Conservation (phyloP, 2,329 filamentous ascomycete species). For the Ceratocystis smalleyi region DNA sequence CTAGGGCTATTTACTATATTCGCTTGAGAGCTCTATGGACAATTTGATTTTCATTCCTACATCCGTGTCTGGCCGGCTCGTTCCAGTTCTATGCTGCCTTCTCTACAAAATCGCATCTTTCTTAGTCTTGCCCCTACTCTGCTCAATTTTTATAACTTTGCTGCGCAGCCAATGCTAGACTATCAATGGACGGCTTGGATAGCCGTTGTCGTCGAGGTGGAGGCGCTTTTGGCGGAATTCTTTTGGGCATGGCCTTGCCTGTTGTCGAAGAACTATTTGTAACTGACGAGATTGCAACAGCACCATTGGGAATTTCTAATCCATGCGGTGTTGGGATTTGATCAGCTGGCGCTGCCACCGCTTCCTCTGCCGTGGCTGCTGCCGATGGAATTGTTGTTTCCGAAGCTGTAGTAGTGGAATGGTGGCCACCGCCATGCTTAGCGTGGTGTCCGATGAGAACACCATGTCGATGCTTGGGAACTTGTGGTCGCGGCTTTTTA, state of each 20-base stretch:
- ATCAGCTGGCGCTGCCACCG: neutral
- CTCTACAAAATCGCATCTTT: too few relatives aligned
- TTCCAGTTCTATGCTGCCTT: too few relatives aligned
- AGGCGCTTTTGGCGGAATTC: conserved; percentile 31
- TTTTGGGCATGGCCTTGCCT: conserved; percentile 22
- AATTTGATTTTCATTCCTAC: too few relatives aligned
- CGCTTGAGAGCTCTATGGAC: too few relatives aligned
- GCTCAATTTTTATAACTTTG: neutral
- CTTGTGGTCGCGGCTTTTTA: conserved; percentile 37
- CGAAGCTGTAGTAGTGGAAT: neutral
- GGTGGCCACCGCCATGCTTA: conserved; percentile 12
- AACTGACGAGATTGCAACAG: neutral
- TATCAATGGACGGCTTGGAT: conserved; percentile 13
- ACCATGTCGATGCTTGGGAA: conserved; percentile 43
- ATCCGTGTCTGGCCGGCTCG: too few relatives aligned
- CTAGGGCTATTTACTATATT: too few relatives aligned
- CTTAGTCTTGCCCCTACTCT: too few relatives aligned
- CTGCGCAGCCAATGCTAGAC: neutral
- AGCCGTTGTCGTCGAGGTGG: conserved; percentile 32
- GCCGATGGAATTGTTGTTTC: neutral
- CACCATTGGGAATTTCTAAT: neutral
- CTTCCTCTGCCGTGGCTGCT: neutral
- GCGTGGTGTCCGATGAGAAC: conserved; percentile 26
- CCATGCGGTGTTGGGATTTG: neutral
- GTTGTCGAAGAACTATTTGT: neutral